Percentiles rank a stretch among this genome's conserved stretches.
These are phyloP conservation scores for Hymenoscyphus linearis DNA, from an alignment of 2,329 filamentous ascomycete species.

Conservation along the genomic window DNA sequence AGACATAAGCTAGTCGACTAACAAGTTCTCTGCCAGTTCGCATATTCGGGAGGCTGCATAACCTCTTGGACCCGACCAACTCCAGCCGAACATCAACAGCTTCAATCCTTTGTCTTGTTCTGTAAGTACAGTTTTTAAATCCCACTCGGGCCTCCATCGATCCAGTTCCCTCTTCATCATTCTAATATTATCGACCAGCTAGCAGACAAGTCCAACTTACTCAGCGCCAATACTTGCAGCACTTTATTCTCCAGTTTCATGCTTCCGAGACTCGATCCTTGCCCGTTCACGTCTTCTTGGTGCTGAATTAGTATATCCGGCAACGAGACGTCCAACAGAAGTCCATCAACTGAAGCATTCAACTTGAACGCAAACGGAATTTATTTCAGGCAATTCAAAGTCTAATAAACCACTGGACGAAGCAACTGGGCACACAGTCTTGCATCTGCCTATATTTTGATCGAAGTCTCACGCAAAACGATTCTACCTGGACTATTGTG, in stretches of 20 bases:
- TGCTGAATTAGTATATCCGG: slow-evolving; percentile 17
- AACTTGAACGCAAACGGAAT: slow-evolving; percentile 11
- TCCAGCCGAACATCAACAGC: slow-evolving; percentile 25
- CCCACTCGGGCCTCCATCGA: slow-evolving; percentile 10
- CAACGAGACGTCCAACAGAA: slow-evolving; percentile 9
- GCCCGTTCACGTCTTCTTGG: slow-evolving; percentile 21
- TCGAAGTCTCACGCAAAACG: background rate
- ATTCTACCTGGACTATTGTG: background rate
- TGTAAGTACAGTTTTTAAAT: slow-evolving; percentile 22
- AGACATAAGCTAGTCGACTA: slow-evolving; percentile 18
- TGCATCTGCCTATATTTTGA: background rate
- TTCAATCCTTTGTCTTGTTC: slow-evolving; percentile 27
- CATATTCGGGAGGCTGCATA: slow-evolving; percentile 31
- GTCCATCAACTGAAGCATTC: slow-evolving; percentile 9
- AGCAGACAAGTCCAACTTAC: slow-evolving; percentile 15
- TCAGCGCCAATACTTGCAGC: slow-evolving; percentile 14
- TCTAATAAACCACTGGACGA: background rate
- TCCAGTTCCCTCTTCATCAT: slow-evolving; percentile 10
- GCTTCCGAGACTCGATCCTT: slow-evolving; percentile 28
- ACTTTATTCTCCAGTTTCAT: slow-evolving; percentile 28
- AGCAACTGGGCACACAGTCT: background rate
- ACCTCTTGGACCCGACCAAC: slow-evolving; percentile 24
- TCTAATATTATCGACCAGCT: slow-evolving; percentile 9
- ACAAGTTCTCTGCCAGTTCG: slow-evolving; percentile 25
- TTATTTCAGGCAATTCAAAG: slow-evolving; percentile 4